Percentiles rank a stretch among this genome's conserved stretches.
These are phyloP conservation scores for Rhododendron vialii DNA, from an alignment of 148 eudicot genomes.

Conservation along the genomic window DNA sequence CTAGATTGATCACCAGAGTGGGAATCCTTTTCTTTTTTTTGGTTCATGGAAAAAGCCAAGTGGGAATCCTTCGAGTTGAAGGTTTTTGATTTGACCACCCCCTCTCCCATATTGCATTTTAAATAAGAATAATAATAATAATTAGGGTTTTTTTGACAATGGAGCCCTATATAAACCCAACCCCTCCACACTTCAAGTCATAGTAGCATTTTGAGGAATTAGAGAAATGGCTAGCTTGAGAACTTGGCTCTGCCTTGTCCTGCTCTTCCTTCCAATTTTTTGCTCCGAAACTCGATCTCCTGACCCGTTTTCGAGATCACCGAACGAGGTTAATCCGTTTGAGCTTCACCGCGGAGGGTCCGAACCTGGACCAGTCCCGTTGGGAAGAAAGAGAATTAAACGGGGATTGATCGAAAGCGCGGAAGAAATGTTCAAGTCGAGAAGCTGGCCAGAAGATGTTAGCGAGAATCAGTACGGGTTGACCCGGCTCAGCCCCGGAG, in stretches of 20 bases:
- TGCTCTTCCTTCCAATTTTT: slow-evolving; percentile 17
- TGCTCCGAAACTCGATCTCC: slow-evolving; percentile 13
- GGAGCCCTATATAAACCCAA: slow-evolving; percentile 18
- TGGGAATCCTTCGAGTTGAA: slow-evolving; percentile 3
- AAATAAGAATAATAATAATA: not conserved
- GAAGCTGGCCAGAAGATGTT: slow-evolving; percentile 5
- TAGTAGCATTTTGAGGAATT: not conserved
- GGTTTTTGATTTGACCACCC: not conserved
- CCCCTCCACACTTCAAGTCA: not conserved
- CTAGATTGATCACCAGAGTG: slow-evolving; percentile 6
- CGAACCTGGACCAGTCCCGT: not conserved
- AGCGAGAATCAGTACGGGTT: slow-evolving; percentile 10
- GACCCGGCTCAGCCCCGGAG: slow-evolving; percentile 40
- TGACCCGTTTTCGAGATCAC: slow-evolving; percentile 8
- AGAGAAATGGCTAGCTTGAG: slow-evolving; percentile 25
- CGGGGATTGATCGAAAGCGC: slow-evolving; percentile 27
- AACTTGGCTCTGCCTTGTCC: slow-evolving; percentile 27
- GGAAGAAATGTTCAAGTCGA: slow-evolving; percentile 28
- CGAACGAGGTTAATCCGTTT: not conserved
- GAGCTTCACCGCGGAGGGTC: not conserved
- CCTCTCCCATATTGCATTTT: not conserved
- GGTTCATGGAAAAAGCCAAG: not conserved
- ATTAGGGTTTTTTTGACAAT: not conserved
- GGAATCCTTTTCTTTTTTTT: not conserved
- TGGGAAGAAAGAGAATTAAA: not conserved